Evolutionary conservation across 805 yeast genomes (phyloP).

Genomic region (Wickerhamiella bombiphila): DNA sequence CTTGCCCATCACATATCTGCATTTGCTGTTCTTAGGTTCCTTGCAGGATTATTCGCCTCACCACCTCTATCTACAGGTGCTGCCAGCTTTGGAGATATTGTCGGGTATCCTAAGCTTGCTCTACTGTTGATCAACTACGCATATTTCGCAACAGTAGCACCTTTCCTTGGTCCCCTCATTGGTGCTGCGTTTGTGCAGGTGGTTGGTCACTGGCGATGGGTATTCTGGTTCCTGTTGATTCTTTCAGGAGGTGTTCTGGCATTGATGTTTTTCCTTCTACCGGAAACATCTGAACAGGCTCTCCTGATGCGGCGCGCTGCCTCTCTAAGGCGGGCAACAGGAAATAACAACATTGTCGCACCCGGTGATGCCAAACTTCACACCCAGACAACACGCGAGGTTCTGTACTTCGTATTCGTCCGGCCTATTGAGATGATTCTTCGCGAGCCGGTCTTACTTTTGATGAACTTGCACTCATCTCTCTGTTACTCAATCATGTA

Average conservation of each 20-base stretch:
- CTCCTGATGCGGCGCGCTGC: conserved; percentile 34
- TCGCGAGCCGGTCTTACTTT: conserved; percentile 40
- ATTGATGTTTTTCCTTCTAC: conserved; percentile 28
- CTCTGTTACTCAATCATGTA: conserved; percentile 39
- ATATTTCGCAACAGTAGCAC: conserved; percentile 40
- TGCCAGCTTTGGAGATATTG: conserved; percentile 40
- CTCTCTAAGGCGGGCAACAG: conserved; percentile 33
- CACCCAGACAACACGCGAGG: neutral
- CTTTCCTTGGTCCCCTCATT: conserved; percentile 40
- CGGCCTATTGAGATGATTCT: conserved; percentile 34
- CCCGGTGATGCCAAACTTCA: conserved; percentile 11
- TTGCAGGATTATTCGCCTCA: conserved; percentile 41
- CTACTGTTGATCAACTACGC: conserved; percentile 39
- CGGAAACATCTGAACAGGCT: conserved; percentile 36
- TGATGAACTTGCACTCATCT: conserved; percentile 38
- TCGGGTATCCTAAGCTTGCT: conserved; percentile 30
- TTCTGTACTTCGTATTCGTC: conserved; percentile 13
- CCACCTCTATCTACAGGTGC: conserved; percentile 47
- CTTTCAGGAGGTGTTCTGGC: conserved; percentile 26
- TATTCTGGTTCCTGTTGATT: conserved; percentile 37
- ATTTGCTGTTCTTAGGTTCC: conserved; percentile 35
- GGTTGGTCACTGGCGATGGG: conserved; percentile 32
- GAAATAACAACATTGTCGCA: conserved; percentile 8
- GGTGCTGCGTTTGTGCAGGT: conserved; percentile 37
- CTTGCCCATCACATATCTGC: conserved; percentile 36